Evolutionary conservation across 345 rosid genomes (phyloP).

Genomic region (Citrus glauca): DNA sequence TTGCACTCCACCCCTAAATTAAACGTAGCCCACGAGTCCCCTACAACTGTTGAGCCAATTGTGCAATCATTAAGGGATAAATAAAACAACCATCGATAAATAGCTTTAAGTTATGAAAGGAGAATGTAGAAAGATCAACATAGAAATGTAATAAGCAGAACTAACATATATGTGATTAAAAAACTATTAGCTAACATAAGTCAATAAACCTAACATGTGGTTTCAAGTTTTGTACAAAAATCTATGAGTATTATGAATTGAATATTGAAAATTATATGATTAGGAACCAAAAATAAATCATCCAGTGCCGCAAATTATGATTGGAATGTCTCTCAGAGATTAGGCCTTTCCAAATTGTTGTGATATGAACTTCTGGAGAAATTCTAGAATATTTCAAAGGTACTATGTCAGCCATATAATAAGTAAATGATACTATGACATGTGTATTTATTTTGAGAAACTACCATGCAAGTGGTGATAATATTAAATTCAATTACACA

Average conservation of each 20-base stretch:
- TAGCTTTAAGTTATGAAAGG: no score
- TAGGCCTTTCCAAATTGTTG: conserved; percentile 1
- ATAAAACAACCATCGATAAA: no score
- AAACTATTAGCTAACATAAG: background rate
- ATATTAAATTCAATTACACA: no score
- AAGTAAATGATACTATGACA: no score
- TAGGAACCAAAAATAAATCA: background rate
- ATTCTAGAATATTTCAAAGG: no score
- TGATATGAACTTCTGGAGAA: background rate
- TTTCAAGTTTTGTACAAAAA: background rate
- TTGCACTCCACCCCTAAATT: no score
- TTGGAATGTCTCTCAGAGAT: background rate
- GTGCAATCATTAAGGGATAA: no score
- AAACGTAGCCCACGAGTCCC: no score
- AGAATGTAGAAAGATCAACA: background rate
- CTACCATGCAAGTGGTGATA: no score
- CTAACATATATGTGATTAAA: background rate
- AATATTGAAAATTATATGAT: background rate
- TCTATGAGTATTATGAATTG: background rate
- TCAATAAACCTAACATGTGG: background rate
- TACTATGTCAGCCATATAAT: no score
- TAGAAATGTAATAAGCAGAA: background rate
- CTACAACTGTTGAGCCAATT: no score
- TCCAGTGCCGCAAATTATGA: background rate
- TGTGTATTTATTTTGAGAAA: no score